Evolutionary conservation across 2,329 filamentous ascomycete genomes (phyloP), one percentile per base, ranked within the genome.

Genomic region (Cladosporium sp.): DNA sequence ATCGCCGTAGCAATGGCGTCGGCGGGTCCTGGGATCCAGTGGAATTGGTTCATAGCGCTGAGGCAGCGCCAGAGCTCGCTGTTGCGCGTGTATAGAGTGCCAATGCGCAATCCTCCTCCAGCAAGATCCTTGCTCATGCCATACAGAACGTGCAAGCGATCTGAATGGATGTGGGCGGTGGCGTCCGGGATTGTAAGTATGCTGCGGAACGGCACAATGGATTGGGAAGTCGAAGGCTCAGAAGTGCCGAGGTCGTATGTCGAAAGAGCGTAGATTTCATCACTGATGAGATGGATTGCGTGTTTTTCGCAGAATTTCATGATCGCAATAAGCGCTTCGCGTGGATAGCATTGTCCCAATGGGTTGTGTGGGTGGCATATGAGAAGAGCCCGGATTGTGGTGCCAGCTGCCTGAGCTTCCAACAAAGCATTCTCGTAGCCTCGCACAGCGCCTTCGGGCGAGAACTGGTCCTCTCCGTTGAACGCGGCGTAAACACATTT

Each of bases 281-380:
- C 73, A 2, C 63, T 66, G 11, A 74, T 62, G 5, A 74, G 62
- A 45, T 75, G 73, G 6, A 75, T 58, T 1, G 60, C 37, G 40
- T 72, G 51, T 38, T 64, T 67, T 3, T 67, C 39, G 62, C 71
- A 73, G 19, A 75, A 68, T 17, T 60, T 37, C 55, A 72, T 58
- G 19, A 67, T 59, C 5, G 38, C 67, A 7, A 65, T 62, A 0
- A 75, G 22, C 0, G 66, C 64, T 12, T 59, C 56, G 6, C 45
- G 45, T 0, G 71, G 56, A 58, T 74, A 75, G 61, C 67, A 65
- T 50, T 63, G 58, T 9, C 65, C 67, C 9, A 76, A 64, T n/a
- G 77, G 77, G 60, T 79, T 79, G 63, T 79, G 74, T 15, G 76
- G 75, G 58, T 78, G 76, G 15, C 70, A 74, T 25, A 81, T 61